These are phyloP conservation scores for Starmera amethionina DNA, from an alignment of 805 yeast genomes.

Conservation along the genomic window DNA sequence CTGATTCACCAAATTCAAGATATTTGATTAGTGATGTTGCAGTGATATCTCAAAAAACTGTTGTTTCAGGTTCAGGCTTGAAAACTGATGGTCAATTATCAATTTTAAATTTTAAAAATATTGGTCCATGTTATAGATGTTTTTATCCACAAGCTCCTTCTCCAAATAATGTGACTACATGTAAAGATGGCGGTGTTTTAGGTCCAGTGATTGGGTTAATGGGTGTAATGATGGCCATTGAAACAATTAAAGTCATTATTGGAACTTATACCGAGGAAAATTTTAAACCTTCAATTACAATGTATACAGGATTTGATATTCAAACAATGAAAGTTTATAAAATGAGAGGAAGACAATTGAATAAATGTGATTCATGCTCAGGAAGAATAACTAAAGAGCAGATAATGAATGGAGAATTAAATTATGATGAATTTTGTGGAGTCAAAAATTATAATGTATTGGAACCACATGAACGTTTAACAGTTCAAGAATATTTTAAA, in stretches of 20 bases:
- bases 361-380: slow-evolving; percentile 50
- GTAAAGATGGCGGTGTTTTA: slow-evolving; percentile 88
- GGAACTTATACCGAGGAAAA: slow-evolving; percentile 39
- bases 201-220: slow-evolving; percentile 95
- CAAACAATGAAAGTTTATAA: slow-evolving; percentile 65
- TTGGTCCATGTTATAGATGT: slow-evolving; percentile 93
- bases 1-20: slow-evolving; percentile 85
- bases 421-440: slow-evolving; percentile 78
- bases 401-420: slow-evolving; percentile 37
- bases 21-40: slow-evolving; percentile 82
- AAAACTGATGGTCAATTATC: slow-evolving; percentile 86
- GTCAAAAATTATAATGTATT: slow-evolving; percentile 35
- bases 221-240: slow-evolving; percentile 85
- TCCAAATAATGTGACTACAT: slow-evolving; percentile 69
- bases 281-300: slow-evolving; percentile 59
- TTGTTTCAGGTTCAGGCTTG: slow-evolving; percentile 88
- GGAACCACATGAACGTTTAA: slow-evolving; percentile 33
- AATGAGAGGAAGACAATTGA: slow-evolving; percentile 56
- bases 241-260: slow-evolving; percentile 65
- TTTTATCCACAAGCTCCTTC: slow-evolving; percentile 88
- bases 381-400: slow-evolving; percentile 37
- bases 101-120: slow-evolving; percentile 51
- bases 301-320: slow-evolving; percentile 58
- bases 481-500: slow-evolving; percentile 27
- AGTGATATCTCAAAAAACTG: slow-evolving; percentile 55